Conservation (phyloP, 441 rosid genomes). For the Eutrema salsugineum region DNA sequence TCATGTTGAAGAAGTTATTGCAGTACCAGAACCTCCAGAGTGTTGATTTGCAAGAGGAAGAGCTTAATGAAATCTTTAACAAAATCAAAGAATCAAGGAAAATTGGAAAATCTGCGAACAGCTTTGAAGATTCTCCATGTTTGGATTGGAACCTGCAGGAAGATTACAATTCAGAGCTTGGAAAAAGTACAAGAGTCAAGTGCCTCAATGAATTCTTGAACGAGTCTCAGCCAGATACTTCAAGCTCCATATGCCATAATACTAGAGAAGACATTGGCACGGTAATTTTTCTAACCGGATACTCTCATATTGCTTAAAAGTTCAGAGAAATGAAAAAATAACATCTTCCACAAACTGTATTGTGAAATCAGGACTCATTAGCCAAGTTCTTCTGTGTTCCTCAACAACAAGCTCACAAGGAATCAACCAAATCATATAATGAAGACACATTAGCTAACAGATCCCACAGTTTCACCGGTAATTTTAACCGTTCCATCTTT, state of each 20-base stretch:
- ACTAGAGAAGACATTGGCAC: not conserved
- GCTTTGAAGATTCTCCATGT: not conserved
- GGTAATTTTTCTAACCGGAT: conserved; percentile 10
- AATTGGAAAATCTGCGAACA: conserved; percentile 10
- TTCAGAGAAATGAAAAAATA: not conserved
- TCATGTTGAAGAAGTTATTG: conserved; percentile 19
- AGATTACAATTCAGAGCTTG: conserved; percentile 15
- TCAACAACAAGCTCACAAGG: conserved; percentile 25
- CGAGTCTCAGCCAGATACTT: conserved; percentile 18
- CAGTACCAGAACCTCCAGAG: conserved; percentile 55
- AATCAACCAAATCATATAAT: conserved; percentile 23
- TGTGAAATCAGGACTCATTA: conserved; percentile 26
- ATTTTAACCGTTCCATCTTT: conserved; percentile 42
- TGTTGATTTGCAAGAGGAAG: conserved; percentile 36
- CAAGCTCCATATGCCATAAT: not conserved
- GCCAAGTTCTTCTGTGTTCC: conserved; percentile 1
- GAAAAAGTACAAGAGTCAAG: conserved; percentile 12
- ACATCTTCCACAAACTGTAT: not conserved
- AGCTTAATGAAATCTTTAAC: conserved; percentile 22
- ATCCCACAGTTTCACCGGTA: conserved; percentile 34
- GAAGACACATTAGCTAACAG: conserved; percentile 28
- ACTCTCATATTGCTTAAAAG: not conserved
- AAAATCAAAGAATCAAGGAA: conserved; percentile 35
- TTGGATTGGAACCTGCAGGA: conserved; percentile 15
- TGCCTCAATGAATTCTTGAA: conserved; percentile 22